These are phyloP conservation scores for Dactylella cylindrospora DNA, from an alignment of 2,329 filamentous ascomycete species.

Conservation along the genomic window DNA sequence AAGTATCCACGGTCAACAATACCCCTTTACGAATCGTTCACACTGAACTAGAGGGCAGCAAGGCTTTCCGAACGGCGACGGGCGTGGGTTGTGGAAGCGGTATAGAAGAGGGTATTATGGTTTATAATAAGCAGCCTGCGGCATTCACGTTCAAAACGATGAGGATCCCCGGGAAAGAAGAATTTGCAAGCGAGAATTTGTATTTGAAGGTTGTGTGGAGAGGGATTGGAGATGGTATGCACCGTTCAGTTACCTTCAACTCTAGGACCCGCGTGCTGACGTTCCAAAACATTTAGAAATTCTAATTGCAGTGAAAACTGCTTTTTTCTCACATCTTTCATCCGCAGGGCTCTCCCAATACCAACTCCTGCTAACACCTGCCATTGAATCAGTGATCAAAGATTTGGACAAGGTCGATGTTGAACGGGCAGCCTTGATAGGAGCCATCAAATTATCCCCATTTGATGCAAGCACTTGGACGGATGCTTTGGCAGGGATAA, in stretches of 20 bases:
- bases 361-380: conserved; percentile 52
- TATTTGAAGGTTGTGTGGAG: conserved; percentile 53
- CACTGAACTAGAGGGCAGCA: conserved; percentile 70
- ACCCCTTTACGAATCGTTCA: conserved; percentile 73
- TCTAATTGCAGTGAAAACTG: conserved; percentile 12
- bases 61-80: conserved; percentile 67
- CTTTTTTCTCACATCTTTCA: conserved; percentile 12
- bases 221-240: conserved; percentile 15
- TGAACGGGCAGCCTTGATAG: conserved; percentile 61
- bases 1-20: conserved; percentile 70
- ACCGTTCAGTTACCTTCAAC: background rate
- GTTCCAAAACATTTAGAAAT: conserved; percentile 14
- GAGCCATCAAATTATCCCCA: conserved; percentile 58
- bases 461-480: conserved; percentile 57
- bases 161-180: conserved; percentile 20
- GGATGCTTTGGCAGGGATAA: conserved; percentile 58
- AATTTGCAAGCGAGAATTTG: conserved; percentile 56
- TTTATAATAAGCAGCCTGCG: conserved; percentile 55
- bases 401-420: conserved; percentile 57
- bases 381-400: conserved; percentile 53
- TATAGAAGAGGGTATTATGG: conserved; percentile 37
- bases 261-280: conserved; percentile 13
- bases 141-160: conserved; percentile 26
- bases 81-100: conserved; percentile 51
- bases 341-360: conserved; percentile 49